phyloP scores from a whole-genome alignment of 768 basidiomycete genomes.

The Kwoniella bestiolae region DNA sequence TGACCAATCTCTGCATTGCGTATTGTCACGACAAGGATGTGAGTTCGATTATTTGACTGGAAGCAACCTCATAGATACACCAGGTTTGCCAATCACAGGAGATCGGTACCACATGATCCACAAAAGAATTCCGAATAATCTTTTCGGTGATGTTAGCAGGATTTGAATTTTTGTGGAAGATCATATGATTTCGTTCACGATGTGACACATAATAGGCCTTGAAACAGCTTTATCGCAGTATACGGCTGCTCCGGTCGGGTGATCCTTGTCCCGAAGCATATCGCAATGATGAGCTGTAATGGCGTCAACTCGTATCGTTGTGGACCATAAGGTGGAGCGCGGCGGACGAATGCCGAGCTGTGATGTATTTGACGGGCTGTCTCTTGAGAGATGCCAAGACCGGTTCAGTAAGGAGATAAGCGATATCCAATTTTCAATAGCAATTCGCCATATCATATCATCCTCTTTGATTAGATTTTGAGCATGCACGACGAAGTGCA shows the following conservation, averaged over 20 bases:
- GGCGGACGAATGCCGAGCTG: neutral
- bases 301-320: neutral
- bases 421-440: slow-evolving; percentile 7
- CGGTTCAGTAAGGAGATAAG: neutral
- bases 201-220: no score
- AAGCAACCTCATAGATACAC: neutral
- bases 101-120: neutral
- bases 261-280: neutral
- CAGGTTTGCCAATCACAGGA: neutral
- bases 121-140: neutral
- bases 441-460: slow-evolving; percentile 4
- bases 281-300: neutral
- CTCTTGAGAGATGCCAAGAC: slow-evolving; percentile 1
- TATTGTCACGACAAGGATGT: slow-evolving; percentile 4
- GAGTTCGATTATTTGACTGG: no score
- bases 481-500: neutral
- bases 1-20: slow-evolving; percentile 9
- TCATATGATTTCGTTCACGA: no score
- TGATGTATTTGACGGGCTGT: neutral
- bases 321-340: neutral
- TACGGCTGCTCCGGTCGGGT: no score
- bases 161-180: neutral
- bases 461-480: neutral
- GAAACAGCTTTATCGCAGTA: no score
- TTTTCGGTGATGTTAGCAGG: neutral